Conservation (phyloP, 768 basidiomycete species). For the Lactarius indigo region DNA sequence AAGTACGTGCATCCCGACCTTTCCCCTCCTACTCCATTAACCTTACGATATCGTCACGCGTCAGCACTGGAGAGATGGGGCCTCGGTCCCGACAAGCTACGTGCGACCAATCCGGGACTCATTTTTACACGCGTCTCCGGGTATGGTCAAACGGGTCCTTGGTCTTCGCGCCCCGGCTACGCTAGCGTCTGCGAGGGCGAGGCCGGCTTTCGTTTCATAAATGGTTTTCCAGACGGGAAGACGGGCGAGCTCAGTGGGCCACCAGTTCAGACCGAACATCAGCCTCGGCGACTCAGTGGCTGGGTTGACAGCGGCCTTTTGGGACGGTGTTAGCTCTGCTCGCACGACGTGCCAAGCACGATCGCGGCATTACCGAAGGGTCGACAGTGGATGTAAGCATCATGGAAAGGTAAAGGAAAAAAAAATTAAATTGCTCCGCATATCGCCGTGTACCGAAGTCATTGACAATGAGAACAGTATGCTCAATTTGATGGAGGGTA, state of each 20-base stretch:
- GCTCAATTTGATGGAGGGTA: conserved; percentile 75
- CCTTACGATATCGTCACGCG: background rate
- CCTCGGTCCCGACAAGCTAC: conserved; percentile 54
- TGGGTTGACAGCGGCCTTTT: conserved; percentile 69
- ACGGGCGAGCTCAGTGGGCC: conserved; percentile 55
- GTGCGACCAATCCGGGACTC: conserved; percentile 77
- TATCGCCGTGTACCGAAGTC: background rate
- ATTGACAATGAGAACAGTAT: conserved; percentile 41
- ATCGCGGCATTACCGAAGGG: conserved; percentile 35
- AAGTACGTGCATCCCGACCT: conserved; percentile 41
- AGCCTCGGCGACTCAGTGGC: conserved; percentile 71
- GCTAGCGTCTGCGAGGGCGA: conserved; percentile 76
- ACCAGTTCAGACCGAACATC: conserved; percentile 67
- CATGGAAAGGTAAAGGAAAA: conserved; percentile 52
- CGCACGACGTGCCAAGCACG: conserved; percentile 38
- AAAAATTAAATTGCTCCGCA: background rate
- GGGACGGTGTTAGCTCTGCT: conserved; percentile 67
- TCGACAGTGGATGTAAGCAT: conserved; percentile 74
- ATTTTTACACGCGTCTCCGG: conserved; percentile 87
- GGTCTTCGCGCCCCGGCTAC: conserved; percentile 66
- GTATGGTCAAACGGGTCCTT: conserved; percentile 73
- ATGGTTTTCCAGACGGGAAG: conserved; percentile 55
- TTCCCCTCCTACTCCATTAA: background rate
- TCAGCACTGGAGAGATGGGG: conserved; percentile 69
- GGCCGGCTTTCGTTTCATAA: conserved; percentile 70